Percentiles rank a stretch among this genome's conserved stretches.
Conservation (phyloP, 257 asterid species). For the Primulina eburnea region DNA sequence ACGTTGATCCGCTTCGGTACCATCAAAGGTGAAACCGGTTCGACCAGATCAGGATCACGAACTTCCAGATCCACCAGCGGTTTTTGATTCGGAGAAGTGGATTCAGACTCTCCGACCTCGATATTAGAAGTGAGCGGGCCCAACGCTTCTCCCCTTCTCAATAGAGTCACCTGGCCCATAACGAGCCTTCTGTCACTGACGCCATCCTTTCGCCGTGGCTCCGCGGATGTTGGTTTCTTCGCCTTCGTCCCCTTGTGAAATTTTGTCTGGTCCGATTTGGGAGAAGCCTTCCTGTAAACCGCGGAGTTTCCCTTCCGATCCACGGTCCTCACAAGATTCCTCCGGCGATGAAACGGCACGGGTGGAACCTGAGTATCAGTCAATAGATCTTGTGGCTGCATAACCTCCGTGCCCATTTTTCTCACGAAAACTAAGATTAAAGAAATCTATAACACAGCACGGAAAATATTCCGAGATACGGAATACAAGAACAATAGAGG, state of each 20-base stretch:
- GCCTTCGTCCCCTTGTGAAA: neutral
- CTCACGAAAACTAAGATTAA: neutral
- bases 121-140: neutral
- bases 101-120: neutral
- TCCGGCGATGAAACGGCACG: neutral
- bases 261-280: neutral
- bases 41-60: neutral
- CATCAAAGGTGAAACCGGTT: neutral
- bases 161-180: constrained; percentile 12
- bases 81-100: neutral
- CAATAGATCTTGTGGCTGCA: constrained; percentile 43
- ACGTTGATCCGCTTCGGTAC: neutral
- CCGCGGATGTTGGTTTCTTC: neutral
- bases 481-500: too few species aligned
- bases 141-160: constrained; percentile 14
- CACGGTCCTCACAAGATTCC: neutral
- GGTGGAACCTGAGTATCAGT: constrained; percentile 9
- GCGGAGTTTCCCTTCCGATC: neutral
- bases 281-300: neutral
- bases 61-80: neutral
- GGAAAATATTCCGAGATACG: too few species aligned
- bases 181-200: neutral
- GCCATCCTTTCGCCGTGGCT: neutral
- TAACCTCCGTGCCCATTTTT: constrained; percentile 46
- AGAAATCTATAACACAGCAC: neutral